A percentile compares a stretch with the other conserved stretches of the same genome.
Conservation (phyloP, 2,329 filamentous ascomycete species). For the Trichoderma sp. region DNA sequence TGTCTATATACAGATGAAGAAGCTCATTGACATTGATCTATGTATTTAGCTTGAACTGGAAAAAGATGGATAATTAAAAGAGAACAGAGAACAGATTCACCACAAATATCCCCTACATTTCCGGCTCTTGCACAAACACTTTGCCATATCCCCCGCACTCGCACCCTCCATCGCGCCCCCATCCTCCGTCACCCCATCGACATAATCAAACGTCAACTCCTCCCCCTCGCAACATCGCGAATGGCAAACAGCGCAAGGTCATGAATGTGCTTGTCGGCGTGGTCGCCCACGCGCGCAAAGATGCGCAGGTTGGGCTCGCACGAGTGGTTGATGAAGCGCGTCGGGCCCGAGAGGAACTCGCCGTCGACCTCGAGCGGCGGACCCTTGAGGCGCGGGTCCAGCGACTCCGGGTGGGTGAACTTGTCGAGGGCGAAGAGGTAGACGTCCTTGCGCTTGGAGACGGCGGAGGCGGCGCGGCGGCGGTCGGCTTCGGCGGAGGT, state of each 20-base stretch:
- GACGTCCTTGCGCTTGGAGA: constrained; percentile 67
- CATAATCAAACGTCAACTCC: constrained; percentile 80
- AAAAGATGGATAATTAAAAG: background rate
- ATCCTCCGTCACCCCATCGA: constrained; percentile 61
- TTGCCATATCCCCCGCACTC: constrained; percentile 52
- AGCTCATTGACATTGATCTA: too few species aligned
- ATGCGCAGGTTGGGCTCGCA: constrained; percentile 79
- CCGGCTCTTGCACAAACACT: constrained; percentile 62
- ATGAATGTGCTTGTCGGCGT: constrained; percentile 72
- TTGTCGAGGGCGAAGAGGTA: constrained; percentile 85
- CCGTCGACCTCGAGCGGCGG: constrained; percentile 66
- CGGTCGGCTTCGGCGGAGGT: constrained; percentile 63
- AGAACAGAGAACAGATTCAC: constrained; percentile 39
- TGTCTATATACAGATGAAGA: background rate
- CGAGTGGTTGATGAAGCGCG: constrained; percentile 80
- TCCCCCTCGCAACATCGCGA: constrained; percentile 62
- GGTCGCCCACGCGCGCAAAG: constrained; percentile 77
- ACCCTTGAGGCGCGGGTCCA: constrained; percentile 57
- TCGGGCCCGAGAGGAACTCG: constrained; percentile 75
- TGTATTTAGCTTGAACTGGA: too few species aligned
- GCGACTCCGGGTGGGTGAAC: constrained; percentile 61
- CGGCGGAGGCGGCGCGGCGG: constrained; percentile 58
- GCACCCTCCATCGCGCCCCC: constrained; percentile 46
- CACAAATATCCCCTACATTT: constrained; percentile 72
- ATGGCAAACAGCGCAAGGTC: constrained; percentile 76